phyloP scores from a whole-genome alignment of 495 filamentous ascomycete genomes.

The Tetracladium marchalianum region DNA sequence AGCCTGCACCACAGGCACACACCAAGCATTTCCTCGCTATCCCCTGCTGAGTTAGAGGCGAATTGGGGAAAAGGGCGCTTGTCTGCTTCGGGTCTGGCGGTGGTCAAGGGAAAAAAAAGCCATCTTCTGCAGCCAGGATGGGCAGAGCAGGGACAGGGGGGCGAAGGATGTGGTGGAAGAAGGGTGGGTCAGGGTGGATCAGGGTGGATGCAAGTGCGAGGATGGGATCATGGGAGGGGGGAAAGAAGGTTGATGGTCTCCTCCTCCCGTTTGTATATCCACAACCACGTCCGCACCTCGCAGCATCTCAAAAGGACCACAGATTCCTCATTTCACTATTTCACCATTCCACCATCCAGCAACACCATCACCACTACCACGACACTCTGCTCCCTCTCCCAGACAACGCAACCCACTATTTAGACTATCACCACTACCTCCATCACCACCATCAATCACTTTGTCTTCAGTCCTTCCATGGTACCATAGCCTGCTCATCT shows the following conservation, averaged over 20 bases:
- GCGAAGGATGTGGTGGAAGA: conserved; percentile 5
- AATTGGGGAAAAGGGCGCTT: no score
- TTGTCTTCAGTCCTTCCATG: background rate
- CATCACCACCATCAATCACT: conserved; percentile 1
- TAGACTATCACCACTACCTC: conserved; percentile 7
- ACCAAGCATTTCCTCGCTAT: no score
- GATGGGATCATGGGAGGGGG: no score
- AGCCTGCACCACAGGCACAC: no score
- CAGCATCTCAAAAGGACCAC: background rate
- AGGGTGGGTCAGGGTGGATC: no score
- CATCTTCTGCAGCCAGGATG: conserved; percentile 10
- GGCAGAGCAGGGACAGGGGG: conserved; percentile 6
- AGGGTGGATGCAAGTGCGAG: no score
- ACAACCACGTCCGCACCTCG: background rate
- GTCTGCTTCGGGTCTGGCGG: no score
- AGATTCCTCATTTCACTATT: background rate
- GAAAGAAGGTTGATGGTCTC: conserved; percentile 3
- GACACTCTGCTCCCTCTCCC: background rate
- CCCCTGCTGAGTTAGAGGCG: no score
- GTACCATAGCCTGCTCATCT: background rate
- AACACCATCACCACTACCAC: background rate
- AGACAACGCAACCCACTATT: background rate
- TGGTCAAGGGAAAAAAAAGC: conserved; percentile 6
- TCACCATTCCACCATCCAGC: background rate
- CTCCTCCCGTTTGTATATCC: conserved; percentile 1